phyloP scores from a whole-genome alignment of 2,329 filamentous ascomycete genomes.

The Metarhizium humberi region DNA sequence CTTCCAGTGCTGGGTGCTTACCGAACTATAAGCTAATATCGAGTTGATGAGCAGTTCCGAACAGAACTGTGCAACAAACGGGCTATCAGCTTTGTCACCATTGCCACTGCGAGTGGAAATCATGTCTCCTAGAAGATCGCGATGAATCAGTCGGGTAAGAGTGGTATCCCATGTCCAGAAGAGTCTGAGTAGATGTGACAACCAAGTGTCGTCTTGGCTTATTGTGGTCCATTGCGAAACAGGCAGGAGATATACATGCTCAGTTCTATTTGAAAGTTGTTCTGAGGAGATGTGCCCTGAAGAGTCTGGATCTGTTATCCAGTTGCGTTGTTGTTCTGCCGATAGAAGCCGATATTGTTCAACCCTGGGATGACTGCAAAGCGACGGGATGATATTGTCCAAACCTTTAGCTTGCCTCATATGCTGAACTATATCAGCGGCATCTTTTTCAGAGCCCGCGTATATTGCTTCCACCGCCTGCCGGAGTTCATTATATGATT shows the following conservation, averaged over 20 bases:
- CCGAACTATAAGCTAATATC: slow-evolving; percentile 12
- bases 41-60: slow-evolving; percentile 14
- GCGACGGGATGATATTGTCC: not conserved
- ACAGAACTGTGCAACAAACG: slow-evolving; percentile 9
- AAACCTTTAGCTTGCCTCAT: not conserved
- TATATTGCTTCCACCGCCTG: not conserved
- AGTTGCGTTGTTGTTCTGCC: not conserved
- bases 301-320: not conserved
- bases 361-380: not conserved
- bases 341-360: not conserved
- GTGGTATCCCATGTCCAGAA: slow-evolving; percentile 17
- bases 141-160: slow-evolving; percentile 9
- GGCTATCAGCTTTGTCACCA: not conserved
- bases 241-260: slow-evolving; percentile 1
- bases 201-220: slow-evolving; percentile 5
- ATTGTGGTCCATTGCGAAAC: slow-evolving; percentile 13
- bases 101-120: not conserved
- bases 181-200: slow-evolving; percentile 11
- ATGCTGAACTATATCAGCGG: not conserved
- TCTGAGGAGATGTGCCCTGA: not conserved
- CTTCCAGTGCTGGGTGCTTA: slow-evolving; percentile 1
- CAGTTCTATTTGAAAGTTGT: not conserved
- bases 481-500: not conserved
- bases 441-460: not conserved
- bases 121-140: slow-evolving; percentile 8